Evolutionary conservation across 2,329 filamentous ascomycete genomes (phyloP).

Genomic region (Colletotrichum aenigma): DNA sequence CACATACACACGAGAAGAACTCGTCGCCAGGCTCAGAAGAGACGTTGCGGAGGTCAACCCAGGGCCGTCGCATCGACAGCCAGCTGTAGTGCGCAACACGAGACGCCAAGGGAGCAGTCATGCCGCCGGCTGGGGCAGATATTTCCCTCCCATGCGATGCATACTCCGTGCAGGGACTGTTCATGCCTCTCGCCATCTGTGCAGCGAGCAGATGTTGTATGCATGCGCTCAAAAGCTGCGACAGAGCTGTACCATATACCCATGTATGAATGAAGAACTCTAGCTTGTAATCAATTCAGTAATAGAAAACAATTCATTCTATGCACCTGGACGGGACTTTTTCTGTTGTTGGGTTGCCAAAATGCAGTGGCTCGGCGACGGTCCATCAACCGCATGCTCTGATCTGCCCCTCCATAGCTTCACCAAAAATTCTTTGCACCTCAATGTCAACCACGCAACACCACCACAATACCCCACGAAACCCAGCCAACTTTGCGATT

Average conservation of each 20-base stretch:
- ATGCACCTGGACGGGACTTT: neutral
- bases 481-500: neutral
- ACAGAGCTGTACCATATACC: neutral
- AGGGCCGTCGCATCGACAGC: neutral
- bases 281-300: neutral
- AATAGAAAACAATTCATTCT: neutral
- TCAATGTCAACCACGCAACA: neutral
- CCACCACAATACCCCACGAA: neutral
- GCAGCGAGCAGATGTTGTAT: neutral
- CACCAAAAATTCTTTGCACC: conserved; percentile 20
- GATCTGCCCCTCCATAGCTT: conserved; percentile 19
- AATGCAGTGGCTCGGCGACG: neutral
- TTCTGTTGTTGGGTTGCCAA: neutral
- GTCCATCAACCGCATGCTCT: neutral
- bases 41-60: neutral
- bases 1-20: neutral
- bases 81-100: neutral
- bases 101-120: neutral
- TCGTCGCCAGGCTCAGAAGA: neutral
- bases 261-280: neutral
- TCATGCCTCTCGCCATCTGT: neutral
- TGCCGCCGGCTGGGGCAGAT: neutral
- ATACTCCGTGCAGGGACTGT: neutral
- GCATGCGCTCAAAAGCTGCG: neutral
- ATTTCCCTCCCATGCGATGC: neutral